Percentiles rank a stretch among this genome's conserved stretches.
phyloP scores from a whole-genome alignment of 164 flowering plant species.

The Nelumbo lutea region DNA sequence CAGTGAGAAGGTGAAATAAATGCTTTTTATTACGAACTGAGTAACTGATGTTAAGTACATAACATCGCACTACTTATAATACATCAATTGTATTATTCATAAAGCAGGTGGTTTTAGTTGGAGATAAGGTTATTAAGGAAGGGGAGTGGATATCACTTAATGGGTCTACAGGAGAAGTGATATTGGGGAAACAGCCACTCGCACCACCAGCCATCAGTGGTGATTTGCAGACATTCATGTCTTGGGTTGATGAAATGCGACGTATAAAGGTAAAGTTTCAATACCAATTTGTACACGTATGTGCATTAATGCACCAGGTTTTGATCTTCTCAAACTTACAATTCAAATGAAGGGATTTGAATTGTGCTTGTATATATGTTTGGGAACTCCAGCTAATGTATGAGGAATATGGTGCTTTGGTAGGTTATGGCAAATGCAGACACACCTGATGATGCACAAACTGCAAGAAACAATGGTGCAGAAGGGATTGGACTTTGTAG shows the following conservation, averaged over 20 bases:
- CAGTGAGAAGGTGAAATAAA: constrained; percentile 51
- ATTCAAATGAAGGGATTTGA: background rate
- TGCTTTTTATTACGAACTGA: too few species aligned
- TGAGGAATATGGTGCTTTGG: background rate
- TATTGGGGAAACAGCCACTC: constrained; percentile 77
- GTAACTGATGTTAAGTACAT: too few species aligned
- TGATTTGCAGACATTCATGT: constrained; percentile 79
- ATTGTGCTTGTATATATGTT: background rate
- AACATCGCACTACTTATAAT: too few species aligned
- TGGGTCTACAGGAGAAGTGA: constrained; percentile 96
- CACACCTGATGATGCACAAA: constrained; percentile 91
- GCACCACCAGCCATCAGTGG: constrained; percentile 88
- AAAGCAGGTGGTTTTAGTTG: constrained; percentile 56
- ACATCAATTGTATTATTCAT: constrained; percentile 1
- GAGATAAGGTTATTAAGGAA: constrained; percentile 49
- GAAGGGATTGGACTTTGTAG: constrained; percentile 98
- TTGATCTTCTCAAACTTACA: background rate
- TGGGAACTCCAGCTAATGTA: background rate
- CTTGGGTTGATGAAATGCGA: constrained; percentile 83
- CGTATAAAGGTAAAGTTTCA: constrained; percentile 55
- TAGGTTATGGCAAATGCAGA: constrained; percentile 99
- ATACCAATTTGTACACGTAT: too few species aligned
- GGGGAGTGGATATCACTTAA: constrained; percentile 97
- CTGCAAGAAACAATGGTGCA: constrained; percentile 96
- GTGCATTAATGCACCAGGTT: background rate